A percentile compares a stretch with the other conserved stretches of the same genome.
phyloP scores from a whole-genome alignment of 2,329 filamentous ascomycete genomes.

The Pseudocercospora eumusae region DNA sequence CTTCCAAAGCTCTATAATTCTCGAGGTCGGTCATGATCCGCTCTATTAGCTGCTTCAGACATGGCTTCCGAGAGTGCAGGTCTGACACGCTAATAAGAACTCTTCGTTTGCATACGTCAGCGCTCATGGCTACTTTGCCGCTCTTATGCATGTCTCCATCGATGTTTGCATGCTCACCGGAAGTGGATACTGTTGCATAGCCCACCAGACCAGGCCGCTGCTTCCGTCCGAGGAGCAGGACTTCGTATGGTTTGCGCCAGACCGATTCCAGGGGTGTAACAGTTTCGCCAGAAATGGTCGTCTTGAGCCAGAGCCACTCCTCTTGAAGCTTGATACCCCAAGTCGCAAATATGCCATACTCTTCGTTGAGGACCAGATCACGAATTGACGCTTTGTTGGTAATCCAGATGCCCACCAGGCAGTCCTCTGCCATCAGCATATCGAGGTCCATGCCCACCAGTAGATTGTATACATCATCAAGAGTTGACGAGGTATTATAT shows the following conservation, averaged over 20 bases:
- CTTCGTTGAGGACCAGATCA: slow-evolving; percentile 55
- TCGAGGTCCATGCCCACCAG: slow-evolving; percentile 52
- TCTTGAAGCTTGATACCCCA: slow-evolving; percentile 68
- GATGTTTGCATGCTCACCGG: not conserved
- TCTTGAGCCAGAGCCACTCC: slow-evolving; percentile 80
- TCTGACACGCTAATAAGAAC: slow-evolving; percentile 72
- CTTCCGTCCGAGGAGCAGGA: slow-evolving; percentile 61
- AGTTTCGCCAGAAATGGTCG: slow-evolving; percentile 65
- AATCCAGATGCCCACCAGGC: slow-evolving; percentile 72
- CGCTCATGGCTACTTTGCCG: not conserved
- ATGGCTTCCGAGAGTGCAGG: slow-evolving; percentile 77
- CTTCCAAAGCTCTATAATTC: slow-evolving; percentile 64
- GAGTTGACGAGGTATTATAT: slow-evolving; percentile 45
- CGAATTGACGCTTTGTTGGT: slow-evolving; percentile 67
- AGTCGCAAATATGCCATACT: slow-evolving; percentile 60
- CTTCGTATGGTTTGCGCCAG: slow-evolving; percentile 77
- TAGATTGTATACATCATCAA: slow-evolving; percentile 48
- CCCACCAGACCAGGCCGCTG: not conserved
- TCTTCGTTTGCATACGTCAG: slow-evolving; percentile 45
- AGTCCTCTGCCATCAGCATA: slow-evolving; percentile 54
- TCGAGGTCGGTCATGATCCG: slow-evolving; percentile 50
- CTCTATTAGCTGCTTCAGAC: slow-evolving; percentile 62
- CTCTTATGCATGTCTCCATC: not conserved
- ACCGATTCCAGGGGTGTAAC: slow-evolving; percentile 60
- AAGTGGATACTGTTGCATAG: not conserved